These are phyloP conservation scores for Calvatia gigantea DNA, from an alignment of 768 basidiomycete species.

Conservation along the genomic window DNA sequence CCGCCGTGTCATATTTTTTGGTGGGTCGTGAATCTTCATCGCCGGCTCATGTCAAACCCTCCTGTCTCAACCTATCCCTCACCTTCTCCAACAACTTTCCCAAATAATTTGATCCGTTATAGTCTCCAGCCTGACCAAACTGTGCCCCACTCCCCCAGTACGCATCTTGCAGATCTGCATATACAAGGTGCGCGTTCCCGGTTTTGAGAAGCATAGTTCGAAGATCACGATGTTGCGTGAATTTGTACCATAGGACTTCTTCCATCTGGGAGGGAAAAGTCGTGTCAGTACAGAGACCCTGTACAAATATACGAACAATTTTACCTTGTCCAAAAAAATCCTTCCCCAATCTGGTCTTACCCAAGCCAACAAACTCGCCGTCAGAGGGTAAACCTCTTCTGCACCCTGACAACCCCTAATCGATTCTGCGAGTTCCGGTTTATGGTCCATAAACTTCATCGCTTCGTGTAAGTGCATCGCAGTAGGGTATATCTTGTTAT, in stretches of 20 bases:
- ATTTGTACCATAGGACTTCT: slow-evolving; percentile 63
- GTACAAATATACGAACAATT: not conserved
- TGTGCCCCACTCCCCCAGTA: slow-evolving; percentile 63
- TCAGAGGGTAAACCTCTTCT: slow-evolving; percentile 33
- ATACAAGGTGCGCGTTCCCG: slow-evolving; percentile 45
- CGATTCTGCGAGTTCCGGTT: slow-evolving; percentile 50
- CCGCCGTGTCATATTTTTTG: not conserved
- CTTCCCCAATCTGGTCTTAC: slow-evolving; percentile 56
- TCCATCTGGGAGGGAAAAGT: slow-evolving; percentile 53
- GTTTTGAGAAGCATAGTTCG: slow-evolving; percentile 53
- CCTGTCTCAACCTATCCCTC: slow-evolving; percentile 39
- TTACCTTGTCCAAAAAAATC: slow-evolving; percentile 46
- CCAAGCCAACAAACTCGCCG: slow-evolving; percentile 26
- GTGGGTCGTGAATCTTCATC: too few relatives aligned
- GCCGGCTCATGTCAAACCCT: slow-evolving; percentile 16
- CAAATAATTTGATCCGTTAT: slow-evolving; percentile 55
- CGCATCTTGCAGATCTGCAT: slow-evolving; percentile 49
- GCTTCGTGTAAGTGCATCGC: slow-evolving; percentile 78
- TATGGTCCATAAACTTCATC: slow-evolving; percentile 55
- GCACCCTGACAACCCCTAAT: slow-evolving; percentile 43
- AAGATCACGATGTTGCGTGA: slow-evolving; percentile 64
- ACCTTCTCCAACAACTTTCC: slow-evolving; percentile 58
- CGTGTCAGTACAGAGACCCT: not conserved
- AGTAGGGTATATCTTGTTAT: slow-evolving; percentile 56
- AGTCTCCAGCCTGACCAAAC: slow-evolving; percentile 15